Evolutionary conservation across 2,329 filamentous ascomycete species (phyloP), one percentile per base, ranked within the genome.

Genomic region (Aspergillus sp.): DNA sequence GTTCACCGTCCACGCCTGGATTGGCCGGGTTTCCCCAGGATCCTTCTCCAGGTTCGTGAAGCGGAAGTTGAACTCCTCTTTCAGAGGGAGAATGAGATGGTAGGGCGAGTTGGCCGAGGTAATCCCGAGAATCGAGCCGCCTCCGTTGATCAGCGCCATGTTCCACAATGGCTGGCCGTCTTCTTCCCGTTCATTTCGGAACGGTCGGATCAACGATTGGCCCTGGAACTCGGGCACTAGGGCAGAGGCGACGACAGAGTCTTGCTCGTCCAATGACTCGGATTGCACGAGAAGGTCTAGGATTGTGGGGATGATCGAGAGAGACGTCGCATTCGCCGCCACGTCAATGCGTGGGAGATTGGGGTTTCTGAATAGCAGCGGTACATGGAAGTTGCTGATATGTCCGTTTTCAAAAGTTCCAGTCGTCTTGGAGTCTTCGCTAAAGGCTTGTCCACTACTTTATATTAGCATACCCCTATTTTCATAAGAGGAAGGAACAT

Each of bases 31-130:
- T 43, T 70, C 68, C 37, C 60, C 51, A 1, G 66, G 65, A 41
- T 70, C 66, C 6, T 51, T 50, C 5, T 46, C 50, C 4, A 61
- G 49, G 36, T 69, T 53, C 2, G 64, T 64, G 50, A 70, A 70
- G 37, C 51, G 49, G 33, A 62, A 65, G 44, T 59, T 52, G 32
- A 75, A 86, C 39, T 86, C 86, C 64, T 95, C 88, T 58, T 87
- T 79, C 57, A 91, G 82, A 5, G 87, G 82, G 42, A 96, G 82
- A 12, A 57, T 50, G 86, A 90, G 47, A 78, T 75, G 46, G 94
- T 78, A 64, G 37, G 66, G 72, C 90, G 88, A 56, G 85, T 81
- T 89, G 85, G 96, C 50, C 72, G 76, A 5, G 82, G 82, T 68
- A 86, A 83, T 48, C 73, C 73, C 49, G 76, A 77, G 64, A 84